A percentile compares a stretch with the other conserved stretches of the same genome.
Conservation (phyloP, 768 basidiomycete species). For the Leucocoprinus sp. region DNA sequence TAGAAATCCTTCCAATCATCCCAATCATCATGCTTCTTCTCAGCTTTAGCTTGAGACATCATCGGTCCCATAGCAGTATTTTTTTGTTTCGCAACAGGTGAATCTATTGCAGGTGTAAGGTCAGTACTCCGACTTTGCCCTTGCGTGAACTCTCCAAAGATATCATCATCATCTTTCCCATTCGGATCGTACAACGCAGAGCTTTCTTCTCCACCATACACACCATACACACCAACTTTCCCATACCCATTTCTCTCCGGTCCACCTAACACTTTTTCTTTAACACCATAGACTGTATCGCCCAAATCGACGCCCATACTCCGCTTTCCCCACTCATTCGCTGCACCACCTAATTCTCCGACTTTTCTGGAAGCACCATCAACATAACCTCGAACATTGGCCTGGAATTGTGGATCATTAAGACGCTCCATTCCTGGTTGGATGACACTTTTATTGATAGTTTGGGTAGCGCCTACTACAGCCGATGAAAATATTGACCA, state of each 20-base stretch:
- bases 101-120: conserved; percentile 6
- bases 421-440: conserved; percentile 84
- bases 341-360: conserved; percentile 48
- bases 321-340: conserved; percentile 70
- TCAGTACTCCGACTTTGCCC: background rate
- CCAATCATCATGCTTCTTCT: conserved; percentile 53
- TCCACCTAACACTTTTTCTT: conserved; percentile 45
- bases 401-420: conserved; percentile 72
- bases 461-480: conserved; percentile 70
- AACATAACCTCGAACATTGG: conserved; percentile 66
- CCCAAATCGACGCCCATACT: conserved; percentile 84
- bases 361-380: conserved; percentile 61
- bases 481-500: conserved; percentile 94
- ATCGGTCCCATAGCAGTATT: conserved; percentile 8
- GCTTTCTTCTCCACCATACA: conserved; percentile 35
- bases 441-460: conserved; percentile 78
- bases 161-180: conserved; percentile 49
- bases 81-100: conserved; percentile 8
- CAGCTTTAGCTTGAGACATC: conserved; percentile 14
- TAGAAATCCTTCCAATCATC: conserved; percentile 82
- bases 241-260: conserved; percentile 48
- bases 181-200: conserved; percentile 50
- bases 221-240: conserved; percentile 30
- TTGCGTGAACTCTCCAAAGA: conserved; percentile 43
- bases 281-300: conserved; percentile 62